These are phyloP conservation scores for Plasmodium gonderi DNA, from an alignment of 169 alveolate genomes.

Conservation along the genomic window DNA sequence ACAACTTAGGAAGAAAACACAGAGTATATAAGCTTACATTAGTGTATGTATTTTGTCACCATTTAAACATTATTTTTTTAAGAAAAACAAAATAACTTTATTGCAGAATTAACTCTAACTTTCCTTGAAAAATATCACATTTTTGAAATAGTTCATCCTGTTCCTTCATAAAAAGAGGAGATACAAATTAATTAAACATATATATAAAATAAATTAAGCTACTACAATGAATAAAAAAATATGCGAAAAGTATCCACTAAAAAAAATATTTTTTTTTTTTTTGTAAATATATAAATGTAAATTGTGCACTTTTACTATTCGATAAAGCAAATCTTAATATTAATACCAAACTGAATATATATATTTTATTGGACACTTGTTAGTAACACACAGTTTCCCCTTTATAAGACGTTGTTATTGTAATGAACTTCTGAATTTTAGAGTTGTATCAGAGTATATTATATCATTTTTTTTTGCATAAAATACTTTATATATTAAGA, in stretches of 20 bases:
- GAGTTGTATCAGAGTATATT: neutral
- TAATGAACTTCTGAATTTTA: neutral
- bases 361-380: neutral
- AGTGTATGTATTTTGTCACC: neutral
- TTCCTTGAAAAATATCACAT: neutral
- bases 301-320: no score
- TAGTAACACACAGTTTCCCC: neutral
- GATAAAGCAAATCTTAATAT: no score
- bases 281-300: no score
- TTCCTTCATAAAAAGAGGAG: neutral
- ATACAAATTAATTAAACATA: neutral
- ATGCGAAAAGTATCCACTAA: neutral
- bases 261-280: neutral
- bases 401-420: neutral
- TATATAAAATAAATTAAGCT: neutral
- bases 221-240: neutral
- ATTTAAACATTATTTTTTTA: neutral
- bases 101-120: neutral
- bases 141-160: neutral
- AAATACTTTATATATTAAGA: neutral
- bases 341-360: no score
- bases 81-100: neutral
- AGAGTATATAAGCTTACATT: neutral
- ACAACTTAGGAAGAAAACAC: neutral
- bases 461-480: neutral